phyloP scores from a whole-genome alignment of 768 basidiomycete species.

The Tephrocybe sp. region DNA sequence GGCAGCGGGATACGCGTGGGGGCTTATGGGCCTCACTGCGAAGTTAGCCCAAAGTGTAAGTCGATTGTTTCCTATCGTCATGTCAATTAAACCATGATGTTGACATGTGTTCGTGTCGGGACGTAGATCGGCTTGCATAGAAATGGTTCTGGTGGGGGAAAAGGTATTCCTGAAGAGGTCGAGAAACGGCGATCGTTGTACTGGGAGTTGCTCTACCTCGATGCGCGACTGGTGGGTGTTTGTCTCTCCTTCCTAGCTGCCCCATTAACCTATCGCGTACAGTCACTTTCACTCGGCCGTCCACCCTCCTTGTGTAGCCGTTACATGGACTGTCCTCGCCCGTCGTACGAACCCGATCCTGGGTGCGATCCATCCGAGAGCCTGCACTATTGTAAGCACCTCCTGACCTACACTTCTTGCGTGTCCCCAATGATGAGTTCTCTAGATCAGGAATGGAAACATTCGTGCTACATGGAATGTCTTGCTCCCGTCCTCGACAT shows the following conservation, averaged over 20 bases:
- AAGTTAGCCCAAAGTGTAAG: constrained; percentile 64
- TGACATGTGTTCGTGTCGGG: not conserved
- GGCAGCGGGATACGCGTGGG: constrained; percentile 57
- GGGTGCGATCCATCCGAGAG: constrained; percentile 34
- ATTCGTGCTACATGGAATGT: constrained; percentile 57
- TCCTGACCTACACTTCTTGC: not conserved
- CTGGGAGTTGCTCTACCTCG: constrained; percentile 69
- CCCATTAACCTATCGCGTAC: not conserved
- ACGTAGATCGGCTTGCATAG: constrained; percentile 24
- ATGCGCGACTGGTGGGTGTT: constrained; percentile 51
- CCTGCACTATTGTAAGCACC: constrained; percentile 38
- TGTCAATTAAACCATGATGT: constrained; percentile 1
- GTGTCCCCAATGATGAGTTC: not conserved
- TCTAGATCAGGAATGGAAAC: constrained; percentile 72
- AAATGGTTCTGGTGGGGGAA: constrained; percentile 53
- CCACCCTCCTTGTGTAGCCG: constrained; percentile 63
- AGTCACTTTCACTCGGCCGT: constrained; percentile 64
- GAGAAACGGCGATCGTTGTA: constrained; percentile 66
- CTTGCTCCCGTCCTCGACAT: constrained; percentile 60
- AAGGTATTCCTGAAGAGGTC: constrained; percentile 67
- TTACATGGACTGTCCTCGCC: constrained; percentile 57
- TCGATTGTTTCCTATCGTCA: constrained; percentile 52
- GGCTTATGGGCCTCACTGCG: constrained; percentile 52
- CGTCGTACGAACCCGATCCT: constrained; percentile 41
- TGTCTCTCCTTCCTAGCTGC: constrained; percentile 17